Evolutionary conservation across 2,329 filamentous ascomycete species (phyloP).

Genomic region (Acarospora socialis): DNA sequence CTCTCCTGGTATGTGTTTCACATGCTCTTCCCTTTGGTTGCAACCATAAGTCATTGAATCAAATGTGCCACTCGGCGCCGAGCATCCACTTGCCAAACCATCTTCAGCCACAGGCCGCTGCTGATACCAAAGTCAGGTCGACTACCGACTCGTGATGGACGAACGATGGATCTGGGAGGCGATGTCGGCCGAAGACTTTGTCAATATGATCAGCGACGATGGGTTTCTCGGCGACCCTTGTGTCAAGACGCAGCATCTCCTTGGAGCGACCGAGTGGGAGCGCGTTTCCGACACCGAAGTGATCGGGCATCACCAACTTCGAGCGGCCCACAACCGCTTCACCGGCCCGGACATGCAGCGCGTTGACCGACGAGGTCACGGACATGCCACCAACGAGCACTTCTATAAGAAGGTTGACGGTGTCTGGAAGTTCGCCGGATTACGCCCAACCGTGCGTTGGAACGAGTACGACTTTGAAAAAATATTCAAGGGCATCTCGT

Average conservation of each 20-base stretch:
- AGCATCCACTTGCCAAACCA: not conserved
- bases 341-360: slow-evolving; percentile 33
- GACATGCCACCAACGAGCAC: slow-evolving; percentile 43
- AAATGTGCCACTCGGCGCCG: slow-evolving; percentile 5
- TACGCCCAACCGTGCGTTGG: slow-evolving; percentile 43
- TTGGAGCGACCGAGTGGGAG: slow-evolving; percentile 45
- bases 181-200: slow-evolving; percentile 48
- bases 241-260: slow-evolving; percentile 51
- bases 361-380: slow-evolving; percentile 46
- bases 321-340: slow-evolving; percentile 49
- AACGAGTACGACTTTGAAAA: slow-evolving; percentile 43
- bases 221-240: slow-evolving; percentile 46
- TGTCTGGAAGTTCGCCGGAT: slow-evolving; percentile 48
- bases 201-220: slow-evolving; percentile 43
- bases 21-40: slow-evolving; percentile 2
- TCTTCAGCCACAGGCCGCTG: slow-evolving; percentile 47
- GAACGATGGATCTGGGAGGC: slow-evolving; percentile 46
- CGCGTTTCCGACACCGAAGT: slow-evolving; percentile 44
- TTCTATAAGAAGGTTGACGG: slow-evolving; percentile 44
- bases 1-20: slow-evolving; percentile 22
- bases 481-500: slow-evolving; percentile 30
- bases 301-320: slow-evolving; percentile 46
- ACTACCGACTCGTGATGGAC: too few species aligned
- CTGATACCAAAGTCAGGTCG: slow-evolving; percentile 56
- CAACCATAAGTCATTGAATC: slow-evolving; percentile 13